Base-by-base conservation (phyloP, 2,329 filamentous ascomycete species). In the Xylariales sp. region DNA sequence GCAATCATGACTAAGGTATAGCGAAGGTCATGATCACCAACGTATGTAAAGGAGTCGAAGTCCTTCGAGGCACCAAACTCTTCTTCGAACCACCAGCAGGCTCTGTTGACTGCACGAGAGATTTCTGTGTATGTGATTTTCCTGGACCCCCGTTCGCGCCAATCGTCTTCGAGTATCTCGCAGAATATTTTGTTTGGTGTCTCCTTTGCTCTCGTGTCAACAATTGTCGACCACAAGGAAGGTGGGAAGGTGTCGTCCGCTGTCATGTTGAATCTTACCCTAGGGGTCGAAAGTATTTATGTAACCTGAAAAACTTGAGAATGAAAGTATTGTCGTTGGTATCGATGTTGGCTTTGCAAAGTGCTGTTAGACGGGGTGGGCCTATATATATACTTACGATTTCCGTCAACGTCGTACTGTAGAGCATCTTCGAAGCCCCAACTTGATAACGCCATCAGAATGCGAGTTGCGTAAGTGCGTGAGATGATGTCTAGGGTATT, bases 21-120 rank as follows among this genome's bases (percentile, higher is more conserved):
- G n/a, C 40, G 40, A 7, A 42, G 34, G 19, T 42, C 40, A 22
- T 31, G 37, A 2, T 36, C 32, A 10, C 40, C 40, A 16, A 37
- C 24, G 19, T 42, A 42, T 18, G 28, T 20, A 14, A 43, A 43
- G n/a, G 40, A 15, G 19, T 34, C 28, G 11, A 32, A 32, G 20
- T 43, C 28, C 21, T 38, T 24, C n/a, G 25, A 21, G 9, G 33
- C 10, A 5, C 40, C 40, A 18, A 43, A 25, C 12, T 15, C 33
- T 14, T 33, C 27, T n/a, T 43, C 33, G 0, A 43, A 22, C 40
- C 34, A 43, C 40, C 40, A 43, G 29, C 40, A 37, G 18, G 21
- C 27, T 7, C 31, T 24, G 12, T 43, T 35, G 27, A 43, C 40
- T 8, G 40, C 40, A 3, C 40, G 24, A 10, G 34, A 24, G 5